Evolutionary conservation across 1,139 yeast species (phyloP).

Genomic region (Taphrina deformans): DNA sequence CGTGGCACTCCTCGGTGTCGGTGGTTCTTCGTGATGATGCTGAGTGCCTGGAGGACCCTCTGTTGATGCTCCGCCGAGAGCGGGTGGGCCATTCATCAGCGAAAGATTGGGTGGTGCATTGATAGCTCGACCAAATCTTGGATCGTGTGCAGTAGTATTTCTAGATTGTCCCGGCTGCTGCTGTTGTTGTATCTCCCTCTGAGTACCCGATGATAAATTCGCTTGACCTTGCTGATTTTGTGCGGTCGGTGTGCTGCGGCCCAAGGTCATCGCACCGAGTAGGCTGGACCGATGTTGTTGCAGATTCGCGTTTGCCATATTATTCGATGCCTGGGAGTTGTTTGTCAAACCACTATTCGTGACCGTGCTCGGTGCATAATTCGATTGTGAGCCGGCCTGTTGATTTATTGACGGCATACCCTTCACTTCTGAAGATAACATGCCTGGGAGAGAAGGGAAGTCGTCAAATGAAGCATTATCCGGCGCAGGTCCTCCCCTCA

Average conservation of each 20-base stretch:
- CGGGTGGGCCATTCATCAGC: slow-evolving; percentile 31
- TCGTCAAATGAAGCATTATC: slow-evolving; percentile 22
- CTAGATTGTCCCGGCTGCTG: not conserved
- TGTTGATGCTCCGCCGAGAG: slow-evolving; percentile 19
- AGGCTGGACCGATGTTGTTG: slow-evolving; percentile 27
- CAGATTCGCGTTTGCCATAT: not conserved
- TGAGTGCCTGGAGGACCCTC: slow-evolving; percentile 24
- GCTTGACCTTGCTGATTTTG: not conserved
- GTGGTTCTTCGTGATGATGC: slow-evolving; percentile 23
- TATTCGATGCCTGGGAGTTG: not conserved
- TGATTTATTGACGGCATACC: slow-evolving; percentile 10
- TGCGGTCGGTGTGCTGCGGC: slow-evolving; percentile 19
- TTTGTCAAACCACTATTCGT: not conserved
- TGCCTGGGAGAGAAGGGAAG: slow-evolving; percentile 21
- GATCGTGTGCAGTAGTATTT: not conserved
- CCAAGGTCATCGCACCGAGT: slow-evolving; percentile 30
- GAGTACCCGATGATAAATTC: not conserved
- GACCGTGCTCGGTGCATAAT: not conserved
- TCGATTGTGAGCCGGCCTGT: not conserved
- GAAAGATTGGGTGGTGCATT: slow-evolving; percentile 30
- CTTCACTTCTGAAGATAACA: slow-evolving; percentile 11
- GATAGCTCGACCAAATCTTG: slow-evolving; percentile 7
- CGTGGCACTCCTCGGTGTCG: slow-evolving; percentile 10
- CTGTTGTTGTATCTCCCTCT: not conserved
- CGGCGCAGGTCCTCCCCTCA: slow-evolving; percentile 12